A percentile compares a stretch with the other conserved stretches of the same genome.
Evolutionary conservation across 805 yeast species (phyloP).

Genomic region (Kodamaea laetipori): DNA sequence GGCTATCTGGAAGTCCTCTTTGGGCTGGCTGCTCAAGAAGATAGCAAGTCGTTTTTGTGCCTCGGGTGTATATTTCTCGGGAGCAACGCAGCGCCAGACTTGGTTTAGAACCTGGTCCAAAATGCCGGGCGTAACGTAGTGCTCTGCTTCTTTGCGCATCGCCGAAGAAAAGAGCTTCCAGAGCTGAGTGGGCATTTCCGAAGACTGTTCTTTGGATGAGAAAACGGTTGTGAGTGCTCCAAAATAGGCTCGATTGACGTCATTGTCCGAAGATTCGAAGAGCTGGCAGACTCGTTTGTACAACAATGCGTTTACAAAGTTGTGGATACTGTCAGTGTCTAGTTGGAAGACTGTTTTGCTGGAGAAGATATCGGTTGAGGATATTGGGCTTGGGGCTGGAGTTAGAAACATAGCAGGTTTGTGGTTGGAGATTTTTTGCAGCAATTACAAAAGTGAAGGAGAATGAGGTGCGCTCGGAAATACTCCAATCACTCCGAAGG

Average conservation of each 20-base stretch:
- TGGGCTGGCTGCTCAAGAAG: neutral
- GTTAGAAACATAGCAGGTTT: neutral
- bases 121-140: neutral
- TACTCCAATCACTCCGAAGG: no score
- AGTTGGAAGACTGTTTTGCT: neutral
- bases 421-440: no score
- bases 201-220: neutral
- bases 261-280: neutral
- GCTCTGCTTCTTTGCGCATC: neutral
- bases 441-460: no score
- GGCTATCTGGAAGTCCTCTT: neutral
- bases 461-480: no score
- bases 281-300: slow-evolving; percentile 2
- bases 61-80: neutral
- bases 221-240: neutral
- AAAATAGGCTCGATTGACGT: neutral
- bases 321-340: neutral
- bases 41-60: neutral
- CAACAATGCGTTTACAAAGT: neutral
- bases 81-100: neutral
- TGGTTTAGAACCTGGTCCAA: neutral
- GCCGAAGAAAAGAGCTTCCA: neutral
- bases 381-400: neutral
- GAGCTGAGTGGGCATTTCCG: neutral
- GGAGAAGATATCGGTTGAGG: neutral